Conservation (phyloP, 2,329 filamentous ascomycete genomes). For the Macroventuria anomochaeta region DNA sequence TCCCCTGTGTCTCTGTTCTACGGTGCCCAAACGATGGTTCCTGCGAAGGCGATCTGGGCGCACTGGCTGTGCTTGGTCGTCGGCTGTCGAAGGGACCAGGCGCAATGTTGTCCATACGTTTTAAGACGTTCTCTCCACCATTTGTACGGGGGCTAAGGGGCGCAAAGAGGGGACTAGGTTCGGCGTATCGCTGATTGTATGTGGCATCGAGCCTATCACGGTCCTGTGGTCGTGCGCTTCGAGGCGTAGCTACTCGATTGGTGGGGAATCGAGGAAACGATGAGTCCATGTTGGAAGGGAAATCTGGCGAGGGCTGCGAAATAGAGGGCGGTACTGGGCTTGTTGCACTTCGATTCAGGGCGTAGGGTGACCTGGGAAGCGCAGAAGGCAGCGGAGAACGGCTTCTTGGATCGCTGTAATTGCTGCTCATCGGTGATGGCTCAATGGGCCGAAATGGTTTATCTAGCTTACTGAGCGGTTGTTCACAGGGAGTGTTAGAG, state of each 20-base stretch:
- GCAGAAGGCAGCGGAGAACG: conserved; percentile 32
- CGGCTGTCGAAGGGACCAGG: conserved; percentile 68
- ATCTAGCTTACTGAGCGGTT: conserved; percentile 30
- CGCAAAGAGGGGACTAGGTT: conserved; percentile 51
- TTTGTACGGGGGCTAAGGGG: conserved; percentile 57
- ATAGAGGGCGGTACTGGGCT: conserved; percentile 44
- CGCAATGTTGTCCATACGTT: conserved; percentile 69
- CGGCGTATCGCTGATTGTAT: conserved; percentile 39
- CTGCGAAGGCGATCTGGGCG: conserved; percentile 35
- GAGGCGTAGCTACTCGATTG: conserved; percentile 38
- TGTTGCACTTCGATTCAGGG: conserved; percentile 46
- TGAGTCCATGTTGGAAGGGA: conserved; percentile 53
- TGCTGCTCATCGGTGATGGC: conserved; percentile 39
- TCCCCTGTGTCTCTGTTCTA: conserved; percentile 46
- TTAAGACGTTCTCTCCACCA: conserved; percentile 58
- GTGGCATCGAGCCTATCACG: conserved; percentile 34
- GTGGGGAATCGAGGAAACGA: conserved; percentile 63
- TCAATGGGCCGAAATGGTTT: conserved; percentile 44
- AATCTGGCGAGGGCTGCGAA: conserved; percentile 42
- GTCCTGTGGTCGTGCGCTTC: conserved; percentile 28
- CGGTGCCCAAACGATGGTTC: conserved; percentile 40
- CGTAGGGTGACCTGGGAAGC: conserved; percentile 34
- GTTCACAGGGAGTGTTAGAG: not conserved
- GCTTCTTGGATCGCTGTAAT: conserved; percentile 34
- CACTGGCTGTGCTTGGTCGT: conserved; percentile 44